Evolutionary conservation across 768 basidiomycete genomes (phyloP).

Genomic region (Galerina sulciceps): DNA sequence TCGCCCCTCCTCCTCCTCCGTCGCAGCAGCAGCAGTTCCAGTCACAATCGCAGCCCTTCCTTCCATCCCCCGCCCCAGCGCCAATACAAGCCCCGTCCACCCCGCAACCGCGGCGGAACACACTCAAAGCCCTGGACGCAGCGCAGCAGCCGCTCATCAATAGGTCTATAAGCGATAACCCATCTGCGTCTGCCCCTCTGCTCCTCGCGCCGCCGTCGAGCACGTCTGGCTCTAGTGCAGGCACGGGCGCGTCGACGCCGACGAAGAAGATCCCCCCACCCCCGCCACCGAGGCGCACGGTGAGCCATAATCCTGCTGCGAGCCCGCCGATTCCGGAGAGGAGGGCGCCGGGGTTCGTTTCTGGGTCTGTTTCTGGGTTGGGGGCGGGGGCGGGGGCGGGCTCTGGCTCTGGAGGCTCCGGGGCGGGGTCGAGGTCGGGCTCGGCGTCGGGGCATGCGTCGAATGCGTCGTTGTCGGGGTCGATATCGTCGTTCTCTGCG

Average conservation of each 20-base stretch:
- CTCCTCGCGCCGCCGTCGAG: not conserved
- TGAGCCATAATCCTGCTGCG: conserved; percentile 26
- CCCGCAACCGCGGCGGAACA: conserved; percentile 1
- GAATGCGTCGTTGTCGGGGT: no score
- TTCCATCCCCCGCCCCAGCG: not conserved
- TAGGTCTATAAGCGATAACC: conserved; percentile 27
- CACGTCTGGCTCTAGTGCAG: not conserved
- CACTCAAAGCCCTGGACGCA: conserved; percentile 18
- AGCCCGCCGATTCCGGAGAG: conserved; percentile 51
- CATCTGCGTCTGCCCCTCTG: not conserved
- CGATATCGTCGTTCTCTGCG: no score
- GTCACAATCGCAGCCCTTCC: not conserved
- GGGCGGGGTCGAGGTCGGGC: conserved; percentile 12
- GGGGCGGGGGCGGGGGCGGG: not conserved
- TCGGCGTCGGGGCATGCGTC: not conserved
- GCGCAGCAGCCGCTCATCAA: conserved; percentile 27
- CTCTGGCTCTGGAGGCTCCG: not conserved
- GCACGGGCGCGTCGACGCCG: conserved; percentile 6
- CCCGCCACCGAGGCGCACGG: conserved; percentile 62
- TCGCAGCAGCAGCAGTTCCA: no score
- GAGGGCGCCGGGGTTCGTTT: not conserved
- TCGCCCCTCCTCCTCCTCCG: no score
- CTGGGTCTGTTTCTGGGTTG: no score
- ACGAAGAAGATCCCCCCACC: conserved; percentile 63
- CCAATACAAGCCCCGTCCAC: not conserved